phyloP scores from a whole-genome alignment of 768 basidiomycete species.

The Pulveroboletus sp. region DNA sequence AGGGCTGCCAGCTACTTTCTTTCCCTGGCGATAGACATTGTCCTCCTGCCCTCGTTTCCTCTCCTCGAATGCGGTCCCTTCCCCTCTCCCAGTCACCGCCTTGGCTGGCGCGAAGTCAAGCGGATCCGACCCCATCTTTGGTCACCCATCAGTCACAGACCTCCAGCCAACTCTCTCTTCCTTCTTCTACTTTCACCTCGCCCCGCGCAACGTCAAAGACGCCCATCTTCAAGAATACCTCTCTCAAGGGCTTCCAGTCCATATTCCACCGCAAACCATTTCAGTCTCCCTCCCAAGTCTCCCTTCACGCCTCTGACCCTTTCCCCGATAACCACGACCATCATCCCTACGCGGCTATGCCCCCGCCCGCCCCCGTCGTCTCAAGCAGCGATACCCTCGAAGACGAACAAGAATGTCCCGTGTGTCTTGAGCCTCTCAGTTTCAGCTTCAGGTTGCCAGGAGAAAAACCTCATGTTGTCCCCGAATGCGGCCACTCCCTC shows the following conservation, averaged over 20 bases:
- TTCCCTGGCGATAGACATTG: neutral
- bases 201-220: conserved; percentile 30
- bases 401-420: conserved; percentile 90
- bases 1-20: neutral
- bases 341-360: conserved; percentile 60
- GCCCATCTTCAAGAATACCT: conserved; percentile 31
- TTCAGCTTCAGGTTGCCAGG: conserved; percentile 91
- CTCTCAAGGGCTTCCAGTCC: conserved; percentile 41
- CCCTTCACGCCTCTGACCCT: conserved; percentile 44
- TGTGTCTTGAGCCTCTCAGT: conserved; percentile 92
- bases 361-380: conserved; percentile 65
- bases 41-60: neutral
- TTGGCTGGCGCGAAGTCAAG: conserved; percentile 39
- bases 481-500: conserved; percentile 96
- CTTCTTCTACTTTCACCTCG: conserved; percentile 40
- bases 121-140: conserved; percentile 31
- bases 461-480: conserved; percentile 96
- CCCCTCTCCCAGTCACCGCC: conserved; percentile 22
- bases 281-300: conserved; percentile 44
- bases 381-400: conserved; percentile 57
- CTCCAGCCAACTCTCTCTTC: conserved; percentile 28
- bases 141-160: conserved; percentile 25
- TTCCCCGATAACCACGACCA: conserved; percentile 31
- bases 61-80: conserved; percentile 32
- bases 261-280: conserved; percentile 47